Evolutionary conservation across 2,329 filamentous ascomycete species (phyloP).

Genomic region (Orbilia blumenaviensis): DNA sequence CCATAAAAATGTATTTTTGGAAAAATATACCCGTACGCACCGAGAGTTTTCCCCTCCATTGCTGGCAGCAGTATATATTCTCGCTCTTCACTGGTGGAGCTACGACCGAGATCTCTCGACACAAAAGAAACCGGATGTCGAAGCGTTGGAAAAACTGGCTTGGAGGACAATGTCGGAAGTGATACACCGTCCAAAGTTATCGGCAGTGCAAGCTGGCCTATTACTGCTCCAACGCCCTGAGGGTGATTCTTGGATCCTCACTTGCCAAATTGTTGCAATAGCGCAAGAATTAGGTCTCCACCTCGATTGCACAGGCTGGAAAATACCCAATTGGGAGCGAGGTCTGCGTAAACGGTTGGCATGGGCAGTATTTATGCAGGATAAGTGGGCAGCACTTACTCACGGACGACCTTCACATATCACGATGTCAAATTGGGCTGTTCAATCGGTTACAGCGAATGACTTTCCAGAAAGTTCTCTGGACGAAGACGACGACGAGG

Average conservation of each 20-base stretch:
- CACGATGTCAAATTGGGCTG: conserved; percentile 77
- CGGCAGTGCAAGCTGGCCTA: conserved; percentile 79
- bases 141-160: conserved; percentile 76
- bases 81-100: conserved; percentile 71
- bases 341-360: conserved; percentile 83
- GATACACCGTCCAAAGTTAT: conserved; percentile 82
- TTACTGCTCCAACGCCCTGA: conserved; percentile 78
- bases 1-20: conserved; percentile 71
- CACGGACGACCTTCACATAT: conserved; percentile 86
- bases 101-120: conserved; percentile 67
- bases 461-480: conserved; percentile 79
- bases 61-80: conserved; percentile 70
- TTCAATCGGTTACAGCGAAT: conserved; percentile 70
- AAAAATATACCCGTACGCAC: conserved; percentile 69
- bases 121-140: conserved; percentile 71
- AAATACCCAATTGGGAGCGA: conserved; percentile 86
- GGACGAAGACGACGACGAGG: conserved; percentile 63
- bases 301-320: conserved; percentile 85
- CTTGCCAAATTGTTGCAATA: conserved; percentile 85
- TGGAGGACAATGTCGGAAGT: conserved; percentile 77
- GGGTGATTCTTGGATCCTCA: conserved; percentile 82
- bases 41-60: conserved; percentile 70
- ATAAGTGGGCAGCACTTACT: conserved; percentile 87
- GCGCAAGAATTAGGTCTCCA: conserved; percentile 88
- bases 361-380: conserved; percentile 93